Conservation (phyloP, 139 green algal species). For the Chlorella sp. region DNA sequence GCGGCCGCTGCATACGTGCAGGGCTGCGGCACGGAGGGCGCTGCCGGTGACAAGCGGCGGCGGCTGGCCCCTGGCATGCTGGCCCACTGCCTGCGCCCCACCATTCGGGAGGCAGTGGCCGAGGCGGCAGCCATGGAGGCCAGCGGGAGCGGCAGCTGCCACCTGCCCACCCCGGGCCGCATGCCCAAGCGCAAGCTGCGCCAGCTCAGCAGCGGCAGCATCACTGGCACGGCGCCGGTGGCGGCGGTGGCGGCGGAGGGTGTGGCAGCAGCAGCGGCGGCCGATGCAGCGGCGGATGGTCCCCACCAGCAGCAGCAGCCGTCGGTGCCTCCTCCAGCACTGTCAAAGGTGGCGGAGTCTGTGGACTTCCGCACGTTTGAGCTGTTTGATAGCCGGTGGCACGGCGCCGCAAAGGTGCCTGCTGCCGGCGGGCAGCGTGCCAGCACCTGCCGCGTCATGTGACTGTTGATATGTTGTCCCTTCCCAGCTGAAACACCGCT, state of each 20-base stretch:
- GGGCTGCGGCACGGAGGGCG: background rate
- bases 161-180: background rate
- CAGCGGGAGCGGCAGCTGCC: background rate
- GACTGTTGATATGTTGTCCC: too few relatives aligned
- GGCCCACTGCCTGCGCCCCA: background rate
- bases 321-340: too few relatives aligned
- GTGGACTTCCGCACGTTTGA: background rate
- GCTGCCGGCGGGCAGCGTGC: background rate
- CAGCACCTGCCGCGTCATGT: background rate
- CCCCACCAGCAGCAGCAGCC: too few relatives aligned
- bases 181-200: conserved; percentile 13
- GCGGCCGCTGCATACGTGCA: background rate
- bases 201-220: background rate
- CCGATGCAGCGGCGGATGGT: background rate
- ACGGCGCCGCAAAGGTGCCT: too few relatives aligned
- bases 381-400: background rate
- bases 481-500: too few relatives aligned
- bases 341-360: background rate
- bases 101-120: background rate
- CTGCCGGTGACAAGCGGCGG: conserved; percentile 20
- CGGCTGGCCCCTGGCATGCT: conserved; percentile 6
- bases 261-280: background rate
- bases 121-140: background rate
- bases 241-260: background rate
- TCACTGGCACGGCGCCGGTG: background rate